Evolutionary conservation across 2,329 filamentous ascomycete species (phyloP).

Genomic region (Cadophora malorum): DNA sequence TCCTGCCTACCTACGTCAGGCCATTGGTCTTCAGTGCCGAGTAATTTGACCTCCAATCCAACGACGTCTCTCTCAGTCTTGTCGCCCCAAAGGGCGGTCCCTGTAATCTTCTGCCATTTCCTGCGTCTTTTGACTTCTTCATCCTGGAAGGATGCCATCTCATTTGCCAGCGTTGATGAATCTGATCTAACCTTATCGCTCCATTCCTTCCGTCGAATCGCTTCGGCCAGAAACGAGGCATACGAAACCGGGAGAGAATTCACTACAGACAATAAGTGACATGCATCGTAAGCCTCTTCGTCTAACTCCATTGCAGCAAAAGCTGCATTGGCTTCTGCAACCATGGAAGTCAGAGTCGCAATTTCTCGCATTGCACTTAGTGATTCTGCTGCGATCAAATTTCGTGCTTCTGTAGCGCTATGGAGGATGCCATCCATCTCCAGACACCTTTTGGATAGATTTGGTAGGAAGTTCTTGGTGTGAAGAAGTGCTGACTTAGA

Average conservation of each 20-base stretch:
- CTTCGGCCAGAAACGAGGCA: conserved; percentile 85
- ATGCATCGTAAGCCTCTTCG: conserved; percentile 78
- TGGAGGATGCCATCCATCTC: conserved; percentile 68
- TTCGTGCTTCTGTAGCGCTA: conserved; percentile 69
- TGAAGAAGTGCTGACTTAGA: conserved; percentile 69
- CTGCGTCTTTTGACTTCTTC: conserved; percentile 88
- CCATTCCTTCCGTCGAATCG: conserved; percentile 88
- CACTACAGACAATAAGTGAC: conserved; percentile 80
- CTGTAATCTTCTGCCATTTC: conserved; percentile 89
- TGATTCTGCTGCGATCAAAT: conserved; percentile 68
- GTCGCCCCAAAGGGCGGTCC: conserved; percentile 70
- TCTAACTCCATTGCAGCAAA: conserved; percentile 75
- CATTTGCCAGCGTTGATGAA: conserved; percentile 86
- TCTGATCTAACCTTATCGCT: conserved; percentile 88
- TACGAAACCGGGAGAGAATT: conserved; percentile 88
- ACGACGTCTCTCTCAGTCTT: conserved; percentile 71
- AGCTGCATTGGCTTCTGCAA: conserved; percentile 74
- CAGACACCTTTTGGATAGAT: conserved; percentile 58
- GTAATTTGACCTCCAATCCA: conserved; percentile 83
- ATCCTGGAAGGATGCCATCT: conserved; percentile 90
- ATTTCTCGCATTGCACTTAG: conserved; percentile 82
- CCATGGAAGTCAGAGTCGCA: conserved; percentile 77
- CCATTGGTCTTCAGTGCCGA: conserved; percentile 82
- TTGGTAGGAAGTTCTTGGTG: conserved; percentile 67
- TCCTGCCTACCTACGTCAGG: conserved; percentile 78